These are phyloP conservation scores for Penicillium sp. DNA, from an alignment of 2,329 filamentous ascomycete species.

Conservation along the genomic window DNA sequence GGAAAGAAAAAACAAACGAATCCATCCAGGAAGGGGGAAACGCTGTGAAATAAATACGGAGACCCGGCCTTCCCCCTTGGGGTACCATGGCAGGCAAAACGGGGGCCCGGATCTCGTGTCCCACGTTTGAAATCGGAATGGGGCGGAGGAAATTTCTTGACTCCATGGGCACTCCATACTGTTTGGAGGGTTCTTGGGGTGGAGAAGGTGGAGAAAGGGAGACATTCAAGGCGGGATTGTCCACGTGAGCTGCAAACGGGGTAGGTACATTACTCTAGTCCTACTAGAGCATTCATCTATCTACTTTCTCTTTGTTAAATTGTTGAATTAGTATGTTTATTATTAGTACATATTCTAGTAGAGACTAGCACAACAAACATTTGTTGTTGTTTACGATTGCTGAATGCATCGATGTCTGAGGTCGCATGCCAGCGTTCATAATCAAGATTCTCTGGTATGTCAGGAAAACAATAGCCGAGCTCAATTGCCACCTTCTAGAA, in stretches of 20 bases:
- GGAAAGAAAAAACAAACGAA: conserved; percentile 11
- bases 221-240: conserved; percentile 9
- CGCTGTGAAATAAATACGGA: conserved; percentile 26
- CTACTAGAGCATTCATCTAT: background rate
- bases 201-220: conserved; percentile 26
- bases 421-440: conserved; percentile 4
- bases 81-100: conserved; percentile 27
- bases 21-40: conserved; percentile 8
- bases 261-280: background rate
- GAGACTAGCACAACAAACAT: background rate
- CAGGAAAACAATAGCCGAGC: conserved; percentile 8
- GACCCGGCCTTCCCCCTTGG: conserved; percentile 18
- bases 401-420: conserved; percentile 5
- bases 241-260: conserved; percentile 20
- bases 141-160: conserved; percentile 23
- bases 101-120: conserved; percentile 34
- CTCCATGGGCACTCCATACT: conserved; percentile 28
- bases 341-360: background rate
- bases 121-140: conserved; percentile 24
- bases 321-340: background rate
- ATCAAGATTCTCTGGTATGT: conserved; percentile 5
- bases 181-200: conserved; percentile 22
- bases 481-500: conserved; percentile 26
- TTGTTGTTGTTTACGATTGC: background rate
- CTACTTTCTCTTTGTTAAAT: background rate